Evolutionary conservation across 2,329 filamentous ascomycete genomes (phyloP).

Genomic region (Neopestalotiopsis sp.): DNA sequence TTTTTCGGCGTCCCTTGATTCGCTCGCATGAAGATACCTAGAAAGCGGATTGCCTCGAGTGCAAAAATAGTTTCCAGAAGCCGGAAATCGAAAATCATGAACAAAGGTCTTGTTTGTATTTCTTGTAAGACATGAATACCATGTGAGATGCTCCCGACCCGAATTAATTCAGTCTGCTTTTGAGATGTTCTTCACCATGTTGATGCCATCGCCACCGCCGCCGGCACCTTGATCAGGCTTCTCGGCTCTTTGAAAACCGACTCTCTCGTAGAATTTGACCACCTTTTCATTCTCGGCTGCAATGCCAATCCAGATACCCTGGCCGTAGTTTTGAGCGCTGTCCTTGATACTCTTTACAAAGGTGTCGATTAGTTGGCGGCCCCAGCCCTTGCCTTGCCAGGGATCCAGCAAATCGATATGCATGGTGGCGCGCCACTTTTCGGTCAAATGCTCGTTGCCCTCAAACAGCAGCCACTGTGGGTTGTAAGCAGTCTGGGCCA

Average conservation of each 20-base stretch:
- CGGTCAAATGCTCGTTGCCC: slow-evolving; percentile 40
- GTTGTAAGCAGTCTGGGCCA: slow-evolving; percentile 49
- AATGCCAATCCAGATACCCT: slow-evolving; percentile 50
- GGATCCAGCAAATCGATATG: slow-evolving; percentile 52
- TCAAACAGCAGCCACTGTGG: slow-evolving; percentile 44
- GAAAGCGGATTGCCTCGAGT: slow-evolving; percentile 3
- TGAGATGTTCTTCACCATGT: slow-evolving; percentile 47
- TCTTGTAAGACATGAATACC: background rate
- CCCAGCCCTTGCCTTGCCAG: slow-evolving; percentile 51
- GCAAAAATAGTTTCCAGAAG: background rate
- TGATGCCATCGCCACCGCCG: slow-evolving; percentile 39
- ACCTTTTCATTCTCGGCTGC: slow-evolving; percentile 52
- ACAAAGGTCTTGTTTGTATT: background rate
- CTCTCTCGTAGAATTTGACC: slow-evolving; percentile 52
- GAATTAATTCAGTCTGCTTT: background rate
- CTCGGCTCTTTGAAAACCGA: slow-evolving; percentile 47
- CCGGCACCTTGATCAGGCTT: slow-evolving; percentile 23
- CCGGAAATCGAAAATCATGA: background rate
- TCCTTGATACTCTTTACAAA: slow-evolving; percentile 45
- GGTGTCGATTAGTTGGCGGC: slow-evolving; percentile 43
- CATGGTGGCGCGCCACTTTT: slow-evolving; percentile 48
- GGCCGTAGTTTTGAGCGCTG: slow-evolving; percentile 33
- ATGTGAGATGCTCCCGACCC: background rate
- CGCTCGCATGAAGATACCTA: slow-evolving; percentile 14
- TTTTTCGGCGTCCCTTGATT: background rate